Evolutionary conservation across 2,329 filamentous ascomycete genomes (phyloP), one percentile per base, ranked within the genome.

Genomic region (Grosmannia huntii): DNA sequence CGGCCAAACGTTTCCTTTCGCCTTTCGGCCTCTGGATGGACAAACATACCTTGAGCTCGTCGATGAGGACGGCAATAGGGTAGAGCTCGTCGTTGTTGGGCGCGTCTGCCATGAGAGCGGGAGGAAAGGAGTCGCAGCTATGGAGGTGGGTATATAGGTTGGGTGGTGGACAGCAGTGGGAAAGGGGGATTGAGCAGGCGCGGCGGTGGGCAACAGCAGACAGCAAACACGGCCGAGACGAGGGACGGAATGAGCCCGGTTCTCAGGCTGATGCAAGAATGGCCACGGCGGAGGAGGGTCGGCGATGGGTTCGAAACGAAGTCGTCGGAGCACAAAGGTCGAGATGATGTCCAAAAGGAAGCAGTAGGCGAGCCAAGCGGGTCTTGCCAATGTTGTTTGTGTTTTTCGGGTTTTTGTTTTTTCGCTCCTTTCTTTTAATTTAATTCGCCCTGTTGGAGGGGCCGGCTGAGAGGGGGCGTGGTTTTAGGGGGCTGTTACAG

Each of bases 51-150:
- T 96, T 99, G 70, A 99, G 82, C 83, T 99, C 94, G 75, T 99
- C 94, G 76, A 99, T 99, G 75, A 99, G 86, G 66, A 99, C 94
- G 71, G 95, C 94, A 80, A 99, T 99, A 73, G 94, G 94, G 76
- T 97, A 99, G 70, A 99, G 90, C 85, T 97, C 95, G 77, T 99
- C 94, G 74, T 87, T 95, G 79, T 92, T 89, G 73, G 86, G 82
- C 76, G 86, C 87, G 77, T 96, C 83, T 76, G 83, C 90, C 92
- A 97, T 97, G 73, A 74, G 82, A 75, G 72, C 69, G 68, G 46
- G 33, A 50, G 52, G 25, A 14, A 41, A 55, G 10, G 53, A 46
- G 46, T 51, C 52, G 33, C 44, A 33, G 44, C 46, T 23, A 23
- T 49, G 12, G 41, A 36, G 41, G 67, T 62, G 62, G 25, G 64